These are phyloP conservation scores for Tolypocladium guangdongense DNA, from an alignment of 2,329 filamentous ascomycete genomes.

Conservation along the genomic window DNA sequence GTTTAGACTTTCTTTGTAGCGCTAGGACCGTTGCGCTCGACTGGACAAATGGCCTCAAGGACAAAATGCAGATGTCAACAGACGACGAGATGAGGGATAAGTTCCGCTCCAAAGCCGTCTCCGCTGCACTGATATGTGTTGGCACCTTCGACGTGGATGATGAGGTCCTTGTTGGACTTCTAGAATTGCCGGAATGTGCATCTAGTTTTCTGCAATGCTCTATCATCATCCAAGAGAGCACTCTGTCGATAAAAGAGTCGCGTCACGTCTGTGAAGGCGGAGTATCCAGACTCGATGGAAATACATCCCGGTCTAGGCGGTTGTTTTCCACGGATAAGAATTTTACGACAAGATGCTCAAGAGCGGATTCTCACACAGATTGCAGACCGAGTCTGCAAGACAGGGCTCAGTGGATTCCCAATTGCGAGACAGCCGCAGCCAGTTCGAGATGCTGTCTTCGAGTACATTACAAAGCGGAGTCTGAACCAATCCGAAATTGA, in stretches of 20 bases:
- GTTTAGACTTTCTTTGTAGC: too few species aligned
- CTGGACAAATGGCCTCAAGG: too few species aligned
- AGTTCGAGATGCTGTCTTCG: constrained; percentile 20
- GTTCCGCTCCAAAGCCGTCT: too few species aligned
- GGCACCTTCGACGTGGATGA: too few species aligned
- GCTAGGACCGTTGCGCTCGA: too few species aligned
- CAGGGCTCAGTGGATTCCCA: constrained; percentile 30
- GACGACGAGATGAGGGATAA: too few species aligned
- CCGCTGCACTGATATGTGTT: too few species aligned
- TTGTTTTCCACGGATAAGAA: constrained; percentile 35
- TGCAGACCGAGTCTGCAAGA: constrained; percentile 14
- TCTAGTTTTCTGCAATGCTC: too few species aligned
- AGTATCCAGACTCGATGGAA: constrained; percentile 17
- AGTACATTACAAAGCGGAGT: constrained; percentile 30
- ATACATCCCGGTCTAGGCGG: constrained; percentile 28
- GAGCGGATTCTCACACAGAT: neutral
- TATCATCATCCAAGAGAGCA: too few species aligned
- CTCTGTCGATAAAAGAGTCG: constrained; percentile 18
- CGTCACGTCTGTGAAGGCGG: constrained; percentile 32
- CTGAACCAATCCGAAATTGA: constrained; percentile 13
- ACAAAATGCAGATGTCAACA: too few species aligned
- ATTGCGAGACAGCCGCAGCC: constrained; percentile 22
- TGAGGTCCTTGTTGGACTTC: too few species aligned
- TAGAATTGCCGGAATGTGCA: too few species aligned
- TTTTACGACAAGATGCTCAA: constrained; percentile 9